A percentile compares a stretch with the other conserved stretches of the same genome.
Evolutionary conservation across 2,329 filamentous ascomycete genomes (phyloP).

Genomic region (Kalmusia sp.): DNA sequence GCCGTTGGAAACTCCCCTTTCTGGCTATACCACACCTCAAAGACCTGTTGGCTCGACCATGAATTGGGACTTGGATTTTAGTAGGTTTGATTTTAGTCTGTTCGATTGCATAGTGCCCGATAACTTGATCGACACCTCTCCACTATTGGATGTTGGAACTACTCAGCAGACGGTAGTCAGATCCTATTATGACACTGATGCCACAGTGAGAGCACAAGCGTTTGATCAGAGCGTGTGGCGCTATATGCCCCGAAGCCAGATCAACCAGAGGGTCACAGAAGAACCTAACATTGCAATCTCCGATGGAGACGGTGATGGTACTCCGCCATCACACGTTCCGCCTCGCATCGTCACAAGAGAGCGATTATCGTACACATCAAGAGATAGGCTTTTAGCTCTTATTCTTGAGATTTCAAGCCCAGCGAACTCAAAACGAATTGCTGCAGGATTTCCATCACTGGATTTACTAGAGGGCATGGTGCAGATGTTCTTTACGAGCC

Average conservation of each 20-base stretch:
- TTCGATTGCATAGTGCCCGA: slow-evolving; percentile 55
- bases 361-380: slow-evolving; percentile 48
- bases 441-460: slow-evolving; percentile 68
- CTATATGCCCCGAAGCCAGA: slow-evolving; percentile 46
- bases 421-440: slow-evolving; percentile 58
- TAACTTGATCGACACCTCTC: too few relatives aligned
- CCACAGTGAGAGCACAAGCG: slow-evolving; percentile 33
- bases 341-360: slow-evolving; percentile 51
- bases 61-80: slow-evolving; percentile 54
- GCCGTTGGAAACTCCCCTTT: slow-evolving; percentile 32
- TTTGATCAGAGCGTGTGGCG: slow-evolving; percentile 56
- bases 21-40: slow-evolving; percentile 52
- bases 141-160: too few relatives aligned
- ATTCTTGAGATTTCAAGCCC: slow-evolving; percentile 66
- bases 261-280: slow-evolving; percentile 33
- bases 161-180: too few relatives aligned
- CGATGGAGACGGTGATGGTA: slow-evolving; percentile 37
- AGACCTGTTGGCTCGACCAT: slow-evolving; percentile 55
- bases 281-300: slow-evolving; percentile 50
- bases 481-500: slow-evolving; percentile 65
- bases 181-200: slow-evolving; percentile 26
- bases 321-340: slow-evolving; percentile 41
- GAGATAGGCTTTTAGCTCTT: slow-evolving; percentile 69
- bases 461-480: slow-evolving; percentile 67
- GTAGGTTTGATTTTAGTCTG: slow-evolving; percentile 53